Conservation (phyloP, 192 early-diverging fungal genomes). For the Coemansia sp. region DNA sequence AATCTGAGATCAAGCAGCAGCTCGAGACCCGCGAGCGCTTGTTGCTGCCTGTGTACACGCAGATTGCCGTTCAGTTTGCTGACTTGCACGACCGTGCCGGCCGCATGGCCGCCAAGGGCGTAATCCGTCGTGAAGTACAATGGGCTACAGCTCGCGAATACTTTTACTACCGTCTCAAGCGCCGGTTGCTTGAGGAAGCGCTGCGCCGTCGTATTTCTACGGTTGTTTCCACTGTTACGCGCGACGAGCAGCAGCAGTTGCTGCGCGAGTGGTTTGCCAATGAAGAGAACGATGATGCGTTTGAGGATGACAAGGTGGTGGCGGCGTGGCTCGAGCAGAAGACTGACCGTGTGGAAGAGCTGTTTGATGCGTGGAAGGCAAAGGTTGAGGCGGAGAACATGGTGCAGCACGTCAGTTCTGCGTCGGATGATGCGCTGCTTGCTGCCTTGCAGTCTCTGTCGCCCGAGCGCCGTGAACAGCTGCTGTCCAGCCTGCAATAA, state of each 20-base stretch:
- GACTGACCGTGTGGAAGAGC: background rate
- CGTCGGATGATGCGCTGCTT: constrained; percentile 38
- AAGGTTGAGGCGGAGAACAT: constrained; percentile 8
- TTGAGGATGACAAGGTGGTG: constrained; percentile 60
- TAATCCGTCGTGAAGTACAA: constrained; percentile 73
- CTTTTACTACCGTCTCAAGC: constrained; percentile 93
- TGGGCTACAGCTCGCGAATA: constrained; percentile 79
- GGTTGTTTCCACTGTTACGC: constrained; percentile 30
- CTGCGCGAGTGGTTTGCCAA: constrained; percentile 65
- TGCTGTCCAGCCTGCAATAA: constrained; percentile 32
- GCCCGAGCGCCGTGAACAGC: constrained; percentile 39
- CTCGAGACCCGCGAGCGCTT: constrained; percentile 84
- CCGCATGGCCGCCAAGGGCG: constrained; percentile 94
- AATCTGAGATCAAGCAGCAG: constrained; percentile 64
- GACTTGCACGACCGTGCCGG: constrained; percentile 96
- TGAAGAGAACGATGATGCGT: constrained; percentile 33
- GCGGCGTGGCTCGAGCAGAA: constrained; percentile 63
- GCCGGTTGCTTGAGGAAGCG: constrained; percentile 81
- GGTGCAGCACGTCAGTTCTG: constrained; percentile 7
- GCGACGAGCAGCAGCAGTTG: constrained; percentile 54
- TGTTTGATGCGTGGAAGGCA: constrained; percentile 15
- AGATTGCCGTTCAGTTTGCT: constrained; percentile 93
- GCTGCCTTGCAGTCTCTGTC: constrained; percentile 40
- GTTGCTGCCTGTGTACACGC: constrained; percentile 88
- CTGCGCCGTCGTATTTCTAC: constrained; percentile 58